Percentiles rank a stretch among this genome's conserved stretches.
Evolutionary conservation across 768 basidiomycete species (phyloP).

Genomic region (Postia placenta): DNA sequence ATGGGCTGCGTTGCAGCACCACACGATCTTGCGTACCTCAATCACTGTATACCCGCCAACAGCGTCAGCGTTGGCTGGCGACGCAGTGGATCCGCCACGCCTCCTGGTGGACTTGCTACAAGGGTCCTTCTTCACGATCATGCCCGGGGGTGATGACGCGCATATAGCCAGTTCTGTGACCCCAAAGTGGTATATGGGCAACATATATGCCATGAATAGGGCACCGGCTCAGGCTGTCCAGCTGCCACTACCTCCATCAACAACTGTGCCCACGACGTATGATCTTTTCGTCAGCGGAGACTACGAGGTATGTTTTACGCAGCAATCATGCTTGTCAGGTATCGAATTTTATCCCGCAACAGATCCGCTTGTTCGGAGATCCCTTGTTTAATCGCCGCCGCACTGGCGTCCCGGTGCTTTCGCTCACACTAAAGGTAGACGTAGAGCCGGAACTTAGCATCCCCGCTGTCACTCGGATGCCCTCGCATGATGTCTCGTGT

Average conservation of each 20-base stretch:
- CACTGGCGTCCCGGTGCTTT: conserved; percentile 45
- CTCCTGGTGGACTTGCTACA: conserved; percentile 59
- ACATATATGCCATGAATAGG: conserved; percentile 69
- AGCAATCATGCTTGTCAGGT: neutral
- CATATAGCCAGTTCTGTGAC: conserved; percentile 16
- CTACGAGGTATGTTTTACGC: conserved; percentile 58
- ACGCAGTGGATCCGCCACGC: conserved; percentile 28
- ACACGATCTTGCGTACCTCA: conserved; percentile 60
- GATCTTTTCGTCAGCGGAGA: conserved; percentile 73
- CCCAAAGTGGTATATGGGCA: conserved; percentile 73
- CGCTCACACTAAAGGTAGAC: conserved; percentile 43
- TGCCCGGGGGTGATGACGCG: conserved; percentile 31
- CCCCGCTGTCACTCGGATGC: conserved; percentile 32
- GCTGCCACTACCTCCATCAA: conserved; percentile 43
- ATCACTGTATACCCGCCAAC: conserved; percentile 50
- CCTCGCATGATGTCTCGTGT: conserved; percentile 49
- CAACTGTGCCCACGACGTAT: conserved; percentile 43
- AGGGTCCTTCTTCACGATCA: conserved; percentile 71
- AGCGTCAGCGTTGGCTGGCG: neutral
- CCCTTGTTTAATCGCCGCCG: conserved; percentile 35
- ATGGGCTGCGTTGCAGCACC: conserved; percentile 84
- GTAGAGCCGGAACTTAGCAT: conserved; percentile 32
- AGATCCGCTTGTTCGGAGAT: conserved; percentile 85
- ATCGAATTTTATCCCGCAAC: neutral
- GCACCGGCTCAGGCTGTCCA: conserved; percentile 42